Conservation (phyloP, 2,329 filamentous ascomycete species). For the Fusarium tuaranense region DNA sequence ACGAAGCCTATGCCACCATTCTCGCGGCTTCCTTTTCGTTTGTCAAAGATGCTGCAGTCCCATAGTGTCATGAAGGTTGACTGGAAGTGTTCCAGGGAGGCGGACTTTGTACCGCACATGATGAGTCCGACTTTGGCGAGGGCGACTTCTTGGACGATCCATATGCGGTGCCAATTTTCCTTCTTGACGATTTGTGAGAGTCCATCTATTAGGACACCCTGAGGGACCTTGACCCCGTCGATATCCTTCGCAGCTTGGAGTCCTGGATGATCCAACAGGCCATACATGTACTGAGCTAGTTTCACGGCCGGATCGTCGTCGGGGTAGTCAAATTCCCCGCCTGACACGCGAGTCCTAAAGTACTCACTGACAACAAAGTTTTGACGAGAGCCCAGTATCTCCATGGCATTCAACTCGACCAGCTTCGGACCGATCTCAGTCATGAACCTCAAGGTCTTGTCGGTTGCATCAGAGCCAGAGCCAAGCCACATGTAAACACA, state of each 20-base stretch:
- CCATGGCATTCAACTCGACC: neutral
- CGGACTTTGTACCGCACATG: neutral
- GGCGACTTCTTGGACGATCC: neutral
- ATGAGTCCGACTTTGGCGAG: neutral
- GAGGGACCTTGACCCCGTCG: neutral
- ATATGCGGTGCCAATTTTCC: neutral
- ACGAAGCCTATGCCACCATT: neutral
- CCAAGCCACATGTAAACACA: slow-evolving; percentile 36
- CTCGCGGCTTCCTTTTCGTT: neutral
- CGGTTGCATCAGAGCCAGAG: neutral
- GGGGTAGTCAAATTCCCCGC: neutral
- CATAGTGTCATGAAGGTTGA: neutral
- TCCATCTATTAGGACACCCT: neutral
- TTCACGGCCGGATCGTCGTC: neutral
- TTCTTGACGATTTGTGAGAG: neutral
- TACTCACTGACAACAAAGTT: neutral
- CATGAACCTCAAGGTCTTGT: slow-evolving; percentile 13
- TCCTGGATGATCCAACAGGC: neutral
- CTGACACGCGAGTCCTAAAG: neutral
- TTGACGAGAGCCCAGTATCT: neutral
- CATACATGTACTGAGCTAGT: neutral
- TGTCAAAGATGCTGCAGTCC: neutral
- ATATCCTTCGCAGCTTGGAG: neutral
- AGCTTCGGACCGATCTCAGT: neutral
- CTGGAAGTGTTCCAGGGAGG: neutral